Conservation (phyloP, 768 basidiomycete species). For the Hypholoma sublateritium region DNA sequence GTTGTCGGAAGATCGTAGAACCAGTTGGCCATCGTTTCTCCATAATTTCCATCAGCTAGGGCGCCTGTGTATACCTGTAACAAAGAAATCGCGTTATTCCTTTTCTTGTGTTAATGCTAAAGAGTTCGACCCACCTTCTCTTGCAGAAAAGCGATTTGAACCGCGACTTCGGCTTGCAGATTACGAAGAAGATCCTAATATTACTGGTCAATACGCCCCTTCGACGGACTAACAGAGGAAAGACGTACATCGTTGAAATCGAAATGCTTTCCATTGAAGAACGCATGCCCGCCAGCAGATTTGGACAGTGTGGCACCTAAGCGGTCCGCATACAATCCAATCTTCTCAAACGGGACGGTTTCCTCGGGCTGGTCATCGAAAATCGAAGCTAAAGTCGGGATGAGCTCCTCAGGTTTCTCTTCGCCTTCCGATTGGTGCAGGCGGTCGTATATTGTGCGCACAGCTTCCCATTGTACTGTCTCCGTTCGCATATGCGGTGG, state of each 20-base stretch:
- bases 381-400: constrained; percentile 19
- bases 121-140: constrained; percentile 52
- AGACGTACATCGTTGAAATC: constrained; percentile 63
- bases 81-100: not conserved
- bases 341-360: constrained; percentile 39
- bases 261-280: constrained; percentile 87
- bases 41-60: constrained; percentile 51
- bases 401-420: constrained; percentile 25
- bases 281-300: constrained; percentile 61
- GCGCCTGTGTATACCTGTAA: constrained; percentile 56
- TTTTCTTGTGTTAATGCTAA: not conserved
- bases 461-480: constrained; percentile 41
- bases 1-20: constrained; percentile 90
- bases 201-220: not conserved
- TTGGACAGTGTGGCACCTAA: constrained; percentile 46
- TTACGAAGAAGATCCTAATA: constrained; percentile 61
- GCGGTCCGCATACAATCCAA: constrained; percentile 55
- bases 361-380: constrained; percentile 26
- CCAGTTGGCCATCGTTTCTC: constrained; percentile 58
- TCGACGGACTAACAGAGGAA: not conserved
- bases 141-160: constrained; percentile 41
- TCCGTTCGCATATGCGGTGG: constrained; percentile 28
- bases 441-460: constrained; percentile 37
- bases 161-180: constrained; percentile 27
- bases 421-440: constrained; percentile 30